Percentiles rank a stretch among this genome's conserved stretches.
These are phyloP conservation scores for Claviceps pusilla DNA, from an alignment of 2,329 filamentous ascomycete genomes.

Conservation along the genomic window DNA sequence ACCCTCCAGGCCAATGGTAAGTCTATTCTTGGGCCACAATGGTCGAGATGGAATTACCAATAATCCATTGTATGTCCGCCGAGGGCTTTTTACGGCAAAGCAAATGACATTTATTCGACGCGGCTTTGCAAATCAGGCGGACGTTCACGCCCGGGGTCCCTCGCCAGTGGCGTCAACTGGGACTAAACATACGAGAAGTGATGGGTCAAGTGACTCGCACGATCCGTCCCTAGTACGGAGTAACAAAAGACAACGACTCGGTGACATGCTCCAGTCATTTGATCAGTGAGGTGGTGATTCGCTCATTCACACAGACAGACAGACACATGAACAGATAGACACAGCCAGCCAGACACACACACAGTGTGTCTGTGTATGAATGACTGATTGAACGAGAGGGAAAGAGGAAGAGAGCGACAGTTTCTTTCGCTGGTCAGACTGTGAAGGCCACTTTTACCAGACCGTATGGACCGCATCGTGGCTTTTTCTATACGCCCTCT, in stretches of 20 bases:
- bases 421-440: not conserved
- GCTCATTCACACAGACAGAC: not conserved
- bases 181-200: slow-evolving; percentile 1
- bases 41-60: slow-evolving; percentile 19
- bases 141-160: not conserved
- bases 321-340: too few relatives aligned
- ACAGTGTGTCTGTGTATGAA: not conserved
- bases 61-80: slow-evolving; percentile 21
- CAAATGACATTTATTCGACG: slow-evolving; percentile 20
- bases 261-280: slow-evolving; percentile 17
- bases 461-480: not conserved
- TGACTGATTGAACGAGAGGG: not conserved
- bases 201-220: slow-evolving; percentile 7
- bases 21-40: slow-evolving; percentile 23
- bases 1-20: slow-evolving; percentile 23
- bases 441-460: not conserved
- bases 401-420: not conserved
- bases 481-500: not conserved
- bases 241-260: slow-evolving; percentile 20
- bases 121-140: slow-evolving; percentile 3
- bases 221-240: slow-evolving; percentile 13
- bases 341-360: too few relatives aligned
- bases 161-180: slow-evolving; percentile 6
- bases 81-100: slow-evolving; percentile 19
- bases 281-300: not conserved